A percentile compares a stretch with the other conserved stretches of the same genome.
phyloP scores from a whole-genome alignment of 1,284 basidiomycete species.

The Ganoderma boninense region DNA sequence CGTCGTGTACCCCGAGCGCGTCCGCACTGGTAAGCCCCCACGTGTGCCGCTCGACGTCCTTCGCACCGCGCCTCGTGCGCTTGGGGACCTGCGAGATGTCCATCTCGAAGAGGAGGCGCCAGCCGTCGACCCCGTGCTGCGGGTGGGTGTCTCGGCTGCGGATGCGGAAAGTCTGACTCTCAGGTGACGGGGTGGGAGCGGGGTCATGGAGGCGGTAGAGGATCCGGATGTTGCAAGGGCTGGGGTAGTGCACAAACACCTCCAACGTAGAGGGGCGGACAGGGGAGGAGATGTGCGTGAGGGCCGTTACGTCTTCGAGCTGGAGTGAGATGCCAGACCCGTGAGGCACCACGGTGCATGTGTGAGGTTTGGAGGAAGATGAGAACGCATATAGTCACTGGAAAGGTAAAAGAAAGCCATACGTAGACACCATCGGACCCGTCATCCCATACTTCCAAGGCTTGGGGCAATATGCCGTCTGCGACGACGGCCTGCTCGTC shows the following conservation, averaged over 20 bases:
- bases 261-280: slow-evolving; percentile 20
- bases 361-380: neutral
- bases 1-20: slow-evolving; percentile 4
- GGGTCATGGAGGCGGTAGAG: slow-evolving; percentile 3
- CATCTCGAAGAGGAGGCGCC: too few relatives aligned
- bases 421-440: slow-evolving; percentile 3
- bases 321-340: neutral
- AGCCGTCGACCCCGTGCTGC: too few relatives aligned
- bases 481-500: slow-evolving; percentile 5
- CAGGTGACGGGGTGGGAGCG: neutral
- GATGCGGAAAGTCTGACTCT: too few relatives aligned
- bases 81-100: too few relatives aligned
- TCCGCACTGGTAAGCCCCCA: neutral
- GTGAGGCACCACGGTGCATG: neutral
- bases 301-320: slow-evolving; percentile 13
- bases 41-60: too few relatives aligned
- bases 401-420: neutral
- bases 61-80: too few relatives aligned
- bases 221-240: neutral
- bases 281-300: slow-evolving; percentile 24
- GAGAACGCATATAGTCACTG: neutral
- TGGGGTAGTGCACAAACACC: slow-evolving; percentile 20
- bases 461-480: slow-evolving; percentile 14
- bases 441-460: slow-evolving; percentile 8
- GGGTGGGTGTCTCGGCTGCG: too few relatives aligned